Percentiles rank a stretch among this genome's conserved stretches.
phyloP scores from a whole-genome alignment of 345 rosid genomes.

The Salix arbutifolia region DNA sequence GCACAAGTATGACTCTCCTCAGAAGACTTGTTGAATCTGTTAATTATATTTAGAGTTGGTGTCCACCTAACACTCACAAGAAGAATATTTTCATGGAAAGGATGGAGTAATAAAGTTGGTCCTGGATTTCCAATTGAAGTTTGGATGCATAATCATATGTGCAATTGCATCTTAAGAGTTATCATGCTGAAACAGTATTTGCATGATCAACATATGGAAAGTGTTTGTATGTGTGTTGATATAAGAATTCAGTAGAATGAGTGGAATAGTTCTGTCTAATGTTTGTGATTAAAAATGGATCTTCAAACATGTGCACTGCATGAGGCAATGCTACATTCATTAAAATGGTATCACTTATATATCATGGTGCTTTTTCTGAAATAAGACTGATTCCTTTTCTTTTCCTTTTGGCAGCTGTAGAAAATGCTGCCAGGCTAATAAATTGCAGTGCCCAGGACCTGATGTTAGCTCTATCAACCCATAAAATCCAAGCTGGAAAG shows the following conservation, averaged over 20 bases:
- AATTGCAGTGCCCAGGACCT: conserved; percentile 60
- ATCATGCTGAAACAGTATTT: not conserved
- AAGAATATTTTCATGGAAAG: not conserved
- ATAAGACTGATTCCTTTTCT: conserved; percentile 2
- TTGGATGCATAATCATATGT: not conserved
- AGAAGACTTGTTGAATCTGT: not conserved
- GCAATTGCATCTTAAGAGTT: not conserved
- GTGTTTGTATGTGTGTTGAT: not conserved
- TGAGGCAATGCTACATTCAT: not conserved
- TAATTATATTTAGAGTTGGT: not conserved
- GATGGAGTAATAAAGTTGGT: not conserved
- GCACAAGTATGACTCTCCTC: not conserved
- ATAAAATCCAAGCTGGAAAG: conserved; percentile 64
- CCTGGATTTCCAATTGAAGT: not conserved
- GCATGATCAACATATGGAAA: not conserved
- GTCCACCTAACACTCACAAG: not conserved
- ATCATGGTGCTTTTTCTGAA: not conserved
- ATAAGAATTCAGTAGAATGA: conserved; percentile 2
- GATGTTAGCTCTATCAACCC: conserved; percentile 60
- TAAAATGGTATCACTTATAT: not conserved
- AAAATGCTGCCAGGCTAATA: conserved; percentile 64
- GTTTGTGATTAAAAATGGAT: not conserved
- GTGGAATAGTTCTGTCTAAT: not conserved
- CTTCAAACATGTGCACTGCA: not conserved
- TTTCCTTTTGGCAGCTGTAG: conserved; percentile 54